Evolutionary conservation across 768 basidiomycete genomes (phyloP), one percentile per base, ranked within the genome.

Genomic region (Boletus reticulatus): DNA sequence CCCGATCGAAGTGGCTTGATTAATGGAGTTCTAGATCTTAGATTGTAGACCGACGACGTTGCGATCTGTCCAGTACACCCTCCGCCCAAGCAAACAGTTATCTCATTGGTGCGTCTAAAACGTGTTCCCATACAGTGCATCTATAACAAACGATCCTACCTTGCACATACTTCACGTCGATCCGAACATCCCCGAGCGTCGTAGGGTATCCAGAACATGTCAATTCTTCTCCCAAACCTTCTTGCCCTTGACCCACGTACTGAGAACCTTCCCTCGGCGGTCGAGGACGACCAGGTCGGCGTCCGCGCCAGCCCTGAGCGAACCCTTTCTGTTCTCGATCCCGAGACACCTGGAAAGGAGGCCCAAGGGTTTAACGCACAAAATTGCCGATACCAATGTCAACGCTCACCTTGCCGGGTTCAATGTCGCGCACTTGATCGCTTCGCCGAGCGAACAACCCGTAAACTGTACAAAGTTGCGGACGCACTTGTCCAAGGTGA

Each of bases 401-500:
- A 13, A 34, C 3, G 66, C 83, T 53, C 62, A 89, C 83, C 80
- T 87, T 4, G 94, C 93, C 16, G 93, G 91, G 63, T 92, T 91
- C 64, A 80, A 84, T 2, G 93, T 95, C 41, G 88, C 91, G 65
- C 92, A 94, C 54, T 84, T 84, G 72, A 96, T 87, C 22, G 93
- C 89, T 70, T 93, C 83, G 24, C 87, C 84, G 24, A 96, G 75
- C 38, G 91, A 84, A 65, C 90, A 90, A 7, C 88, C 89, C 1
- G 93, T 92, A 70, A 92, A 96, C 29, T 79, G 76, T 27, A 87
- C 80, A 63, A 95, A 88, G 72, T 95, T 96, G 52, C 88, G 84
- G 41, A 95, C 84, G 65, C 89, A 94, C 61, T 84, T 88, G 71
- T 92, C 88, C 58, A 96, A 70, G 3, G 92, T 89, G 43, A 93